Evolutionary conservation across 2,329 filamentous ascomycete species (phyloP), one percentile per base, ranked within the genome.

Genomic region (Fusarium sp.): DNA sequence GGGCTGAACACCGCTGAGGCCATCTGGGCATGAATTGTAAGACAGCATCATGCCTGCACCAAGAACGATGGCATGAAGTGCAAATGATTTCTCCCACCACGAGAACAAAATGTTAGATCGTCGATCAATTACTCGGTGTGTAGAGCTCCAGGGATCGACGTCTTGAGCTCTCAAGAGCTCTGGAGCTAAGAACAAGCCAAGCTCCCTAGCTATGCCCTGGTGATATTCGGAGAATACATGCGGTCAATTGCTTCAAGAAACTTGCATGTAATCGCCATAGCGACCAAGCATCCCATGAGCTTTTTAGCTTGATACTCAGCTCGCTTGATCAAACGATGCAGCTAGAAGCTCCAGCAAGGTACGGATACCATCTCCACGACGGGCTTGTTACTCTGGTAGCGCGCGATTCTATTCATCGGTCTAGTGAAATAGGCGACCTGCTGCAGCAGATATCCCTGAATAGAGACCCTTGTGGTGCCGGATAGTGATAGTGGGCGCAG

Each of bases 1-100:
- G 65, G 69, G 60, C 69, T 72, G 65, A 72, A 54, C 46, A 41
- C 66, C 58, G 44, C 46, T 72, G 70, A 72, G 70, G 70, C 70
- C 70, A 73, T 66, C 70, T 47, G 65, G 49, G 60, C 46, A 72
- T 56, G 45, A 70, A 54, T 70, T 36, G 45, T 22, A 50, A 57
- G 44, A 69, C 38, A 52, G 53, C 56, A 52, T 57, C 56, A 68
- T 63, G 65, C 64, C 41, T 68, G 49, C 15, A 46, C 38, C 36
- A 25, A 57, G 36, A 29, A 25, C 39, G 36, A 66, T 39, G 57
- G 60, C 53, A 72, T 57, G 53, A 71, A 56, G 61, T 63, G 55
- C 70, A 63, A 38, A 54, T 63, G 70, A 56, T 57, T 35, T 29
- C 33, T 63, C 46, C 65, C 35, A 62, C 65, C 61, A 60, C 53